A percentile compares a stretch with the other conserved stretches of the same genome.
Conservation (phyloP, 2,329 filamentous ascomycete species). For the Ceratocystis albifundus region DNA sequence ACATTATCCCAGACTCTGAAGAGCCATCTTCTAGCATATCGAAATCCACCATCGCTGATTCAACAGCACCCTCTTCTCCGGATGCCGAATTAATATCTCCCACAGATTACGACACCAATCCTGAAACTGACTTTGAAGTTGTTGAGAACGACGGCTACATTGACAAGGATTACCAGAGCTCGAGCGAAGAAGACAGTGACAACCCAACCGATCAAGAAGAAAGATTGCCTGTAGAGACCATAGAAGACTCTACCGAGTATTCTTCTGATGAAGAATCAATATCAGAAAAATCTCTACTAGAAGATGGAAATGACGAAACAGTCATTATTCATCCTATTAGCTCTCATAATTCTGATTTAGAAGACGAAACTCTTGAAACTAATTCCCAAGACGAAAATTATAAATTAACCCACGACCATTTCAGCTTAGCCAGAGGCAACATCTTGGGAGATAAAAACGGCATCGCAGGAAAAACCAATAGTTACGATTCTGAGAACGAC, state of each 20-base stretch:
- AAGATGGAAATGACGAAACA: conserved; percentile 12
- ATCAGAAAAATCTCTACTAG: background rate
- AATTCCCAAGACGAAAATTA: background rate
- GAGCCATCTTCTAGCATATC: conserved; percentile 23
- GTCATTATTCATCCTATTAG: background rate
- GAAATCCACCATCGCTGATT: conserved; percentile 9
- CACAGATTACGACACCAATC: background rate
- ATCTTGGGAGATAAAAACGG: background rate
- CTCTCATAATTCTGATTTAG: background rate
- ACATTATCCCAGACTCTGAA: conserved; percentile 28
- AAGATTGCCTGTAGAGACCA: background rate
- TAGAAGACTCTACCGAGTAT: background rate
- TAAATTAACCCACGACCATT: background rate
- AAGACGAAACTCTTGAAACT: background rate
- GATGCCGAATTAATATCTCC: background rate
- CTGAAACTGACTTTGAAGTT: background rate
- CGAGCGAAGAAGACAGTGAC: conserved; percentile 1
- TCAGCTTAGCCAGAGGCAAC: background rate
- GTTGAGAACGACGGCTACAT: background rate
- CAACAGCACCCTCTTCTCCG: conserved; percentile 1
- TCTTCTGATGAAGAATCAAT: background rate
- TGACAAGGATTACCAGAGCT: conserved; percentile 2
- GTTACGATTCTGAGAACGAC: conserved; percentile 3
- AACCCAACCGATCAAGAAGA: background rate
- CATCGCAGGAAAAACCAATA: background rate